These are phyloP conservation scores for Neoascochyta sp. DNA, from an alignment of 2,329 filamentous ascomycete species.

Conservation along the genomic window DNA sequence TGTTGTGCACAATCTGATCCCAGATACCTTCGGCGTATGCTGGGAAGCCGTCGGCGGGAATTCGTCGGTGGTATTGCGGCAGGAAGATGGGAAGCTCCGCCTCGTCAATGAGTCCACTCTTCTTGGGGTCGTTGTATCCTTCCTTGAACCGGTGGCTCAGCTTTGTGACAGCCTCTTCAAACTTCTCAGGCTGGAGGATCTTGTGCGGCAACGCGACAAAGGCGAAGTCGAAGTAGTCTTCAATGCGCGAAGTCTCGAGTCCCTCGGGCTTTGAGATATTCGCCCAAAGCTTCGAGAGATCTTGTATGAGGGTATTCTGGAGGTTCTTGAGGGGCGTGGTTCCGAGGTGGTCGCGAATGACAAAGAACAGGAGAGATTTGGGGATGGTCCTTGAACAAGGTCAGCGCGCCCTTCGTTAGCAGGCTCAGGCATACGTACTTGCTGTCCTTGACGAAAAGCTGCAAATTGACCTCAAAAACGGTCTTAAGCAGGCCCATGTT, in stretches of 20 bases:
- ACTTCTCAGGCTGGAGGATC: constrained; percentile 90
- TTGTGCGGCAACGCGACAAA: constrained; percentile 96
- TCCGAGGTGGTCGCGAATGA: constrained; percentile 94
- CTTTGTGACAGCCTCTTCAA: constrained; percentile 72
- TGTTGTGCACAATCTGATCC: constrained; percentile 99
- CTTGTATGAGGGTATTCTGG: constrained; percentile 83
- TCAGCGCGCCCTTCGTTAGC: constrained; percentile 12
- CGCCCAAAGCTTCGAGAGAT: constrained; percentile 87
- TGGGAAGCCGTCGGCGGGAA: constrained; percentile 95
- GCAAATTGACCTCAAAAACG: constrained; percentile 96
- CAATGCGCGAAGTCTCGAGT: constrained; percentile 81
- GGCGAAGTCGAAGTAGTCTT: constrained; percentile 98
- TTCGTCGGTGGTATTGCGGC: constrained; percentile 90
- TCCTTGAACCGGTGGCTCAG: constrained; percentile 78
- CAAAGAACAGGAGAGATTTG: constrained; percentile 92
- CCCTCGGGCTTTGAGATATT: constrained; percentile 88
- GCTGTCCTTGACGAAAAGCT: constrained; percentile 93
- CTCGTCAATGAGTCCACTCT: constrained; percentile 62
- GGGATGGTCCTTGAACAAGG: constrained; percentile 64
- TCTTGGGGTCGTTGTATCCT: constrained; percentile 68
- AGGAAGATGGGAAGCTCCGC: constrained; percentile 78
- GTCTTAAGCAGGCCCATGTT: constrained; percentile 99
- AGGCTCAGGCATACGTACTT: constrained; percentile 58
- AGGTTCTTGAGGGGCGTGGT: constrained; percentile 87
- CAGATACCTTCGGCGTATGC: constrained; percentile 91